These are phyloP conservation scores for Monosporozyma siamensis DNA, from an alignment of 805 yeast genomes.

Conservation along the genomic window DNA sequence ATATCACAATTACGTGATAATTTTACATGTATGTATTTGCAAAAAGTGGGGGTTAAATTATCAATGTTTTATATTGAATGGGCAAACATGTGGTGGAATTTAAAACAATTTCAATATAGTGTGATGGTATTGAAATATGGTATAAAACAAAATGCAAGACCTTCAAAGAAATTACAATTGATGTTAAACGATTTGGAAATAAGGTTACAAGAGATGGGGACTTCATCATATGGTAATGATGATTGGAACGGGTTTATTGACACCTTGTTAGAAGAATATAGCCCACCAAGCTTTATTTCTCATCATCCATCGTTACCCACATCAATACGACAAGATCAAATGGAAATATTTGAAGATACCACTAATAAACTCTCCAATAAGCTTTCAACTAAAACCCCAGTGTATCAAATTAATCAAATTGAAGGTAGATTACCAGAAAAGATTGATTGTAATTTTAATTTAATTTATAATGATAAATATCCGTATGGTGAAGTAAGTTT, in stretches of 20 bases:
- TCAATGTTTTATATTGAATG: slow-evolving; percentile 74
- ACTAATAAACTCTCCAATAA: not conserved
- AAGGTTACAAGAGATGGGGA: not conserved
- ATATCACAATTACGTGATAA: slow-evolving; percentile 63
- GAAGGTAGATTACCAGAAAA: slow-evolving; percentile 56
- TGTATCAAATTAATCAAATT: slow-evolving; percentile 41
- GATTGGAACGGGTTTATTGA: not conserved
- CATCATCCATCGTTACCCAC: not conserved
- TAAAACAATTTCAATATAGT: slow-evolving; percentile 12
- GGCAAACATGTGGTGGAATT: slow-evolving; percentile 35
- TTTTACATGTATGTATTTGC: slow-evolving; percentile 59
- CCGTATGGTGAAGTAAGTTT: slow-evolving; percentile 46
- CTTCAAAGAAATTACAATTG: slow-evolving; percentile 36
- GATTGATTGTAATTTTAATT: slow-evolving; percentile 49
- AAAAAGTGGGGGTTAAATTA: slow-evolving; percentile 57
- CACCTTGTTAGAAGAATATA: not conserved
- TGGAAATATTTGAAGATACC: slow-evolving; percentile 14
- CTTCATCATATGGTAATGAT: no score
- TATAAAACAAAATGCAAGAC: slow-evolving; percentile 54
- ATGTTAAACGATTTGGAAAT: not conserved
- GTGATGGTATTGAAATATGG: slow-evolving; percentile 16
- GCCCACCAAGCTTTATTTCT: not conserved
- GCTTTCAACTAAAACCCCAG: no score
- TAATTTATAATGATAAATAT: slow-evolving; percentile 37
- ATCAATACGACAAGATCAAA: slow-evolving; percentile 33